Evolutionary conservation across 495 filamentous ascomycete genomes (phyloP).

Genomic region (Penicillium maclennaniae): DNA sequence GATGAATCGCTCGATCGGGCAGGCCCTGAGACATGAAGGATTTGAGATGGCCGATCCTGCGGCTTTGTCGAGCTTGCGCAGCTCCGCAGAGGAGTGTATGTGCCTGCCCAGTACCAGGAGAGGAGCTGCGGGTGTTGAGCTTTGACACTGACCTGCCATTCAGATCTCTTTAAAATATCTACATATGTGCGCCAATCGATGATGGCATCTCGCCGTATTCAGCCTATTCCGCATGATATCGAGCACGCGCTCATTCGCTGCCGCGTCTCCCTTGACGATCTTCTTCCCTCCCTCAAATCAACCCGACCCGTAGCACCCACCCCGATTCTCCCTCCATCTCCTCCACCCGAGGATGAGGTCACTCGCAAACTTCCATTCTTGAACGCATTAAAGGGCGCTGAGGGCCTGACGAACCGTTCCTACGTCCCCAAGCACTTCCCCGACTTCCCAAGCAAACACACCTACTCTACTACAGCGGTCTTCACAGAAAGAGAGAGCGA

Average conservation of each 20-base stretch:
- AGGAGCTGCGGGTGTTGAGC: neutral
- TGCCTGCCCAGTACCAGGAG: neutral
- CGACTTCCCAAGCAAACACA: conserved; percentile 67
- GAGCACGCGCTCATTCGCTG: conserved; percentile 53
- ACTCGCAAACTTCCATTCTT: conserved; percentile 45
- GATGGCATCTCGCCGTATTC: conserved; percentile 54
- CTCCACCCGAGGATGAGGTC: conserved; percentile 43
- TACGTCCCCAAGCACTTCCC: conserved; percentile 69
- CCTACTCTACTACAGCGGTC: conserved; percentile 64
- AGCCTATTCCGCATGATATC: conserved; percentile 66
- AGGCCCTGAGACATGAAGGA: conserved; percentile 51
- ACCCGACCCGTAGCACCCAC: conserved; percentile 27
- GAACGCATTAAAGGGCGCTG: conserved; percentile 49
- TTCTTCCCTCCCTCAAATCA: conserved; percentile 38
- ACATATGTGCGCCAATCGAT: conserved; percentile 58
- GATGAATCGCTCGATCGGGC: conserved; percentile 54
- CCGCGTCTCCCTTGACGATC: conserved; percentile 33
- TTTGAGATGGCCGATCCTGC: conserved; percentile 54
- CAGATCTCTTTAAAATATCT: conserved; percentile 58
- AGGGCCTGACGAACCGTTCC: conserved; percentile 42
- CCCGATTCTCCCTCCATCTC: conserved; percentile 39
- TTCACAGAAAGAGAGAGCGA: conserved; percentile 64
- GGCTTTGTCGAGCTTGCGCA: conserved; percentile 57
- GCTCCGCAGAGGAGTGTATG: conserved; percentile 62
- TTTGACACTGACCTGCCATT: conserved; percentile 15